Percentiles rank a stretch among this genome's conserved stretches.
Conservation (phyloP, 345 rosid species). For the Mallotus nudiflorus region DNA sequence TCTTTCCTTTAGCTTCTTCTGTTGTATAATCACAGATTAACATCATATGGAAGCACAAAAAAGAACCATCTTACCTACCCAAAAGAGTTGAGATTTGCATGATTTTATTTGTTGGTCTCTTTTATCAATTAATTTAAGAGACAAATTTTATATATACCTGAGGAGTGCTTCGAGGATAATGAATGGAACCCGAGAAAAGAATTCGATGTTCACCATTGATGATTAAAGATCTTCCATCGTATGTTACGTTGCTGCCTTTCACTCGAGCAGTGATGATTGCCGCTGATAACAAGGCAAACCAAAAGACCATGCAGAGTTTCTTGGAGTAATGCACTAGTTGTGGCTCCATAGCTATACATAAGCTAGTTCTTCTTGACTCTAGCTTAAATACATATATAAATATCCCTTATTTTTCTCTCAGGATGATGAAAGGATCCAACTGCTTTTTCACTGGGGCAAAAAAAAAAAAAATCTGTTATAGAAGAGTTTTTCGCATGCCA, state of each 20-base stretch:
- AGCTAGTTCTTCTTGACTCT: neutral
- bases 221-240: conserved; percentile 19
- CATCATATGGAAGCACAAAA: neutral
- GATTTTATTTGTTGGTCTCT: neutral
- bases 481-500: neutral
- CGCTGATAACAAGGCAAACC: neutral
- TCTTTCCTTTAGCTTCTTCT: neutral
- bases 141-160: neutral
- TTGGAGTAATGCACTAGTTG: neutral
- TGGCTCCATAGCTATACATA: neutral
- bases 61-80: neutral
- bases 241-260: conserved; percentile 13
- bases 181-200: conserved; percentile 23
- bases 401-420: too few species aligned
- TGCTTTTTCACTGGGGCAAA: neutral
- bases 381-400: too few species aligned
- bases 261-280: conserved; percentile 5
- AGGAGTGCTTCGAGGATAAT: conserved; percentile 28
- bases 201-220: conserved; percentile 17
- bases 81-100: neutral
- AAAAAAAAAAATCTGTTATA: neutral
- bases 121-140: neutral
- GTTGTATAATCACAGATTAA: too few species aligned
- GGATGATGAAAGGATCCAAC: too few species aligned
- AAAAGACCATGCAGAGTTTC: neutral